Conservation (phyloP, 2,329 filamentous ascomycete genomes). For the Colletotrichum sp. region DNA sequence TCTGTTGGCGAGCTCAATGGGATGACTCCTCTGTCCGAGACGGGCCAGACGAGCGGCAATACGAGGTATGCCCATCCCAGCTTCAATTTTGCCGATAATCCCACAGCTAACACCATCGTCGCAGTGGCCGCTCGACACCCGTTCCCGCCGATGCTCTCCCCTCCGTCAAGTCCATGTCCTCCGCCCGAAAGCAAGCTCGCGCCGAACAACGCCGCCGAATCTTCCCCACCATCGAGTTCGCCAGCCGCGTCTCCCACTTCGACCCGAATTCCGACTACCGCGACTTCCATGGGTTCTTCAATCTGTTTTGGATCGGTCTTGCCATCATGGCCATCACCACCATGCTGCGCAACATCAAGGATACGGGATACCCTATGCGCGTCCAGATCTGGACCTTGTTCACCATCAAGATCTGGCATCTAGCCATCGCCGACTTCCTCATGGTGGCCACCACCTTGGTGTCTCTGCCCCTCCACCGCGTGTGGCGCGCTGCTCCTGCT, state of each 20-base stretch:
- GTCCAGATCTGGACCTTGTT: constrained; percentile 89
- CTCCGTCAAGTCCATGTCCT: constrained; percentile 84
- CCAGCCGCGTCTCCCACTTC: constrained; percentile 91
- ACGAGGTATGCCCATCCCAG: constrained; percentile 4
- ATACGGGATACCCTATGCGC: constrained; percentile 86
- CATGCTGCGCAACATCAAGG: constrained; percentile 91
- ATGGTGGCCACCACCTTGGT: constrained; percentile 83
- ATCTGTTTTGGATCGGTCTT: constrained; percentile 96
- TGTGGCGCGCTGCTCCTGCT: constrained; percentile 61
- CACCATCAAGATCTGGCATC: constrained; percentile 85
- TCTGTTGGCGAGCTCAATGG: constrained; percentile 13
- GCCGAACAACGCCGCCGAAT: constrained; percentile 82
- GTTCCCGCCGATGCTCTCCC: constrained; percentile 90
- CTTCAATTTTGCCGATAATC: neutral
- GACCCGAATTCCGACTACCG: constrained; percentile 90
- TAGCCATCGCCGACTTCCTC: constrained; percentile 80
- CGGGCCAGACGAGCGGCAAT: constrained; percentile 16
- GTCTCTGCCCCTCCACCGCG: constrained; percentile 74
- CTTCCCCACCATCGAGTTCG: constrained; percentile 93
- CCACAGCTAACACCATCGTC: neutral
- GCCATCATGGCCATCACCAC: constrained; percentile 97
- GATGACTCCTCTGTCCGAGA: constrained; percentile 6
- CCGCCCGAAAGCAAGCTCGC: constrained; percentile 81
- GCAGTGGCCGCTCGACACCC: constrained; percentile 82
- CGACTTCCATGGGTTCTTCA: constrained; percentile 97